These are phyloP conservation scores for Castanopsis chinensis DNA, from an alignment of 306 rosid species.

Conservation along the genomic window DNA sequence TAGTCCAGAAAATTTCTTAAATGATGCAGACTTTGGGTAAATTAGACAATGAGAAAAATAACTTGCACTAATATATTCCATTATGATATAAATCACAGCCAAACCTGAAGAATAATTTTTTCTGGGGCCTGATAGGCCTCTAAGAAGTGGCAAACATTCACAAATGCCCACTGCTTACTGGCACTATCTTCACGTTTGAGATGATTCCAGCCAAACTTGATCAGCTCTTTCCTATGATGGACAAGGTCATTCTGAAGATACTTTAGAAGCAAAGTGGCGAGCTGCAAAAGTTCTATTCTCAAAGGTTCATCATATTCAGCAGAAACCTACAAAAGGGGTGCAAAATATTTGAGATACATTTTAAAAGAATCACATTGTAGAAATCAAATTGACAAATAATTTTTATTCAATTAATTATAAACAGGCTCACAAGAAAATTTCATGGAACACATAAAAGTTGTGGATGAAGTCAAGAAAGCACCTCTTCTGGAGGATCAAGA, in stretches of 20 bases:
- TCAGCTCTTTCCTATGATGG: constrained; percentile 93
- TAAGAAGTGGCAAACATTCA: constrained; percentile 98
- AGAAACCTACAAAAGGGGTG: constrained; percentile 66
- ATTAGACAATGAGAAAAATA: neutral
- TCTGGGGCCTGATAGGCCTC: constrained; percentile 99
- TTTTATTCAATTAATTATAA: neutral
- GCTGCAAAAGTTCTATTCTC: constrained; percentile 94
- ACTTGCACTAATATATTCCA: constrained; percentile 10
- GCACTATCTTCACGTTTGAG: constrained; percentile 99
- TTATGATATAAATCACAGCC: constrained; percentile 5
- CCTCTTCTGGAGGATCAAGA: constrained; percentile 99
- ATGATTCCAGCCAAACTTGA: constrained; percentile 99
- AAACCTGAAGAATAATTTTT: constrained; percentile 95
- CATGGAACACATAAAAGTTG: constrained; percentile 5
- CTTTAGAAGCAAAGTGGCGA: constrained; percentile 95
- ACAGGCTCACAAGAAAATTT: neutral
- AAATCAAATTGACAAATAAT: neutral
- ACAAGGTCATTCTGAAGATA: constrained; percentile 97
- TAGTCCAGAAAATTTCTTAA: neutral
- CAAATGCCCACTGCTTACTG: constrained; percentile 99
- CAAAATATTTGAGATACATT: constrained; percentile 19
- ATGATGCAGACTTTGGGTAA: neutral
- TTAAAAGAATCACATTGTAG: neutral
- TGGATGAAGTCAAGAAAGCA: constrained; percentile 22
- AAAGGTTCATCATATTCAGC: constrained; percentile 97